Base-by-base conservation (phyloP, 2,329 filamentous ascomycete species). In the Fusarium odoratissimum region DNA sequence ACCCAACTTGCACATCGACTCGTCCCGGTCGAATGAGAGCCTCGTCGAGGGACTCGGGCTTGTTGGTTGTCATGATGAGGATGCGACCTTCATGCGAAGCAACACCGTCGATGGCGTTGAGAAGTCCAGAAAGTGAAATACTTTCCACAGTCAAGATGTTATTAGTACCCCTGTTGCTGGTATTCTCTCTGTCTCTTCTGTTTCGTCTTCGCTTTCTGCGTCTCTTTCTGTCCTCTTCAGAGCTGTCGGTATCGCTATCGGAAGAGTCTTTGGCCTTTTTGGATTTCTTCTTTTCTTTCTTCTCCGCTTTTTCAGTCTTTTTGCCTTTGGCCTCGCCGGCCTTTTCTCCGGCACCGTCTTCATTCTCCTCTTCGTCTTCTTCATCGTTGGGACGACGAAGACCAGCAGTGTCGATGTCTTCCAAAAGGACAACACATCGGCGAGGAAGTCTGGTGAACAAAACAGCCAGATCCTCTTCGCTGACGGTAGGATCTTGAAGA, bases 41-140 rank as follows among this genome's bases (percentile, higher is more conserved):
- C 49, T 91, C 87, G 77, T 95, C 93, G 0, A 95, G 87, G 19
- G 88, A 86, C 75, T 95, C 91, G 6, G 91, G 91, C 67, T 90
- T 88, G 81, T 95, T 96, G 37, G 92, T 94, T 0, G 93, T 95
- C 91, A 95, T 94, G 82, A 95, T 91, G 23, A 95, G 87, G 17
- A 95, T 89, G 49, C 92, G 89, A 31, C 93, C 93, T 82, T 95
- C 93, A 75, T 93, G 92, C 6, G 91, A 92, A 2, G 92, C 92
- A 2, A 95, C 93, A 60, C 94, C 93, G 76, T 97, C 93, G 67
- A 97, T 94, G 64, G 92, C 92, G 80, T 97, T 97, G 57, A 97
- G 87, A 2, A 97, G 86, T 1, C 93, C 93, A 0, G 92, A 93
- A 5, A 96, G 86, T 2, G 92, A 93, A 73, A 95, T 93, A n/a